Evolutionary conservation across 345 rosid genomes (phyloP).

Genomic region (Salix brachista): DNA sequence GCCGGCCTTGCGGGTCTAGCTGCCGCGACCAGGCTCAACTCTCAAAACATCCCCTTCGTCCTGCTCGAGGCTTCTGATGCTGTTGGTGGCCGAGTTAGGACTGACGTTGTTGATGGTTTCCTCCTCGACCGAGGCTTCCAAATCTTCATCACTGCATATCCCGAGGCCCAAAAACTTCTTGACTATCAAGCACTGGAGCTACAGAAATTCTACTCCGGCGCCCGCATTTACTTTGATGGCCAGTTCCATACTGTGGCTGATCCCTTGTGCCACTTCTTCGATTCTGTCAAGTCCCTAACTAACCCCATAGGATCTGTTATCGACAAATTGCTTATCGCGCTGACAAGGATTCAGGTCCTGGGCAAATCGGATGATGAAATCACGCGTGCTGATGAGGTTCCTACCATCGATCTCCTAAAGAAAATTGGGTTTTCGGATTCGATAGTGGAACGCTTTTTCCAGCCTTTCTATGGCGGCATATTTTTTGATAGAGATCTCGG

Average conservation of each 20-base stretch:
- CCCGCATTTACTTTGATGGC: slow-evolving; percentile 55
- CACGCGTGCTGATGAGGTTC: slow-evolving; percentile 41
- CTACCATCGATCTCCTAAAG: slow-evolving; percentile 48
- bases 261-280: slow-evolving; percentile 72
- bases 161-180: slow-evolving; percentile 77
- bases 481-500: slow-evolving; percentile 75
- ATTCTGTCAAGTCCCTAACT: slow-evolving; percentile 53
- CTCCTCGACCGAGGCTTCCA: slow-evolving; percentile 93
- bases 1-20: slow-evolving; percentile 92
- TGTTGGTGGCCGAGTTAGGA: slow-evolving; percentile 87
- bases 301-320: slow-evolving; percentile 76
- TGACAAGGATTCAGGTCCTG: slow-evolving; percentile 54
- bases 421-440: slow-evolving; percentile 65
- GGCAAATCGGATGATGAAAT: slow-evolving; percentile 56
- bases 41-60: slow-evolving; percentile 56
- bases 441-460: slow-evolving; percentile 55
- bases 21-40: slow-evolving; percentile 64
- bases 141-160: slow-evolving; percentile 90
- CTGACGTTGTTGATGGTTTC: slow-evolving; percentile 75
- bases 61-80: slow-evolving; percentile 77
- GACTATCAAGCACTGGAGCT: slow-evolving; percentile 54
- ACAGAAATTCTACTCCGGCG: slow-evolving; percentile 76
- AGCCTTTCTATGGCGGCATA: slow-evolving; percentile 88
- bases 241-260: slow-evolving; percentile 80
- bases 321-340: slow-evolving; percentile 74